Percentiles rank a stretch among this genome's conserved stretches.
These are phyloP conservation scores for Botrytis porri DNA, from an alignment of 2,329 filamentous ascomycete species.

Conservation along the genomic window DNA sequence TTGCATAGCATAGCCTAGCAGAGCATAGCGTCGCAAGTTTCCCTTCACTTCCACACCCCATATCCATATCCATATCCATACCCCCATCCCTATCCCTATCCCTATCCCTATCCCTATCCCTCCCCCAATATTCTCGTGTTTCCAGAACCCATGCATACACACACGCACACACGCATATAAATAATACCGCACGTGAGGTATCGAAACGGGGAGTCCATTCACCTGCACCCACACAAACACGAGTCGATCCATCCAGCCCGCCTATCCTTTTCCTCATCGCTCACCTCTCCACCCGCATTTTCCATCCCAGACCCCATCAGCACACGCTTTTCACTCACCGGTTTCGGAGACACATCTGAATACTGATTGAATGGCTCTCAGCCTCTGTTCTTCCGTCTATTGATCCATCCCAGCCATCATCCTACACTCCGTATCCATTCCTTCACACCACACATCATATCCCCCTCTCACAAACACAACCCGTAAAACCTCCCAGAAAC, in stretches of 20 bases:
- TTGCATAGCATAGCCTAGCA: not conserved
- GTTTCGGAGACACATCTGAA: not conserved
- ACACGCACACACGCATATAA: not conserved
- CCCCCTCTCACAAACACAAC: not conserved
- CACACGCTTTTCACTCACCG: not conserved
- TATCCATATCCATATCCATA: too few species aligned
- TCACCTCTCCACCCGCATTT: not conserved
- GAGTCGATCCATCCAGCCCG: too few species aligned
- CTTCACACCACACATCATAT: not conserved
- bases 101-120: not conserved
- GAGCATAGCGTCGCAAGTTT: too few species aligned
- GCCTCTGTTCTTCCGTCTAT: not conserved
- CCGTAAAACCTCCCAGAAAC: not conserved
- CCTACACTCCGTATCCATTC: not conserved
- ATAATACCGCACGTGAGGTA: not conserved
- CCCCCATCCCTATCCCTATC: not conserved
- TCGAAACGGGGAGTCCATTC: not conserved
- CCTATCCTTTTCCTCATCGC: not conserved
- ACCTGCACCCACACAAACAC: not conserved
- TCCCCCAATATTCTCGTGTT: not conserved
- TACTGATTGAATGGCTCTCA: not conserved
- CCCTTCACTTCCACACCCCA: too few species aligned
- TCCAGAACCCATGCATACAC: not conserved
- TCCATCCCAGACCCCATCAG: not conserved
- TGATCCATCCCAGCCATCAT: too few species aligned